Conservation (phyloP, 257 asterid genomes). For the Ajuga chamaepitys region DNA sequence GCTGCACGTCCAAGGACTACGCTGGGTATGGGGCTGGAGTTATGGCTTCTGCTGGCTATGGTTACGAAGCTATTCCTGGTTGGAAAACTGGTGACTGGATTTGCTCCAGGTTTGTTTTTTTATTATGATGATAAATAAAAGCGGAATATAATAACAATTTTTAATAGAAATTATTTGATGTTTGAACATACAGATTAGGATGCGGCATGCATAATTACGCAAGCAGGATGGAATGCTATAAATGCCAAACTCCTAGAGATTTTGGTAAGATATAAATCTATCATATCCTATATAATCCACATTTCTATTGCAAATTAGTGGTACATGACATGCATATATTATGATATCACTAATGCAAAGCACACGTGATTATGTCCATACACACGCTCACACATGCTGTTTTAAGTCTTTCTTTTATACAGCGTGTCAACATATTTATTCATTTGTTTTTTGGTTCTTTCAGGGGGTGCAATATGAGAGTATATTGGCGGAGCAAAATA, state of each 20-base stretch:
- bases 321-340: too few relatives aligned
- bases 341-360: too few relatives aligned
- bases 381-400: neutral
- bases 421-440: neutral
- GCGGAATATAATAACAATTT: neutral
- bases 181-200: slow-evolving; percentile 33
- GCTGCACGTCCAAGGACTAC: slow-evolving; percentile 48
- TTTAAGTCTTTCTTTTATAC: neutral
- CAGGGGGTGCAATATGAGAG: slow-evolving; percentile 31
- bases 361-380: too few relatives aligned
- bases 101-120: slow-evolving; percentile 42
- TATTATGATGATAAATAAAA: neutral
- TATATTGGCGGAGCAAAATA: neutral
- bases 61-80: slow-evolving; percentile 59
- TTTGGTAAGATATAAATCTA: slow-evolving; percentile 29
- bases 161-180: neutral
- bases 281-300: neutral
- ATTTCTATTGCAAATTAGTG: too few relatives aligned
- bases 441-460: neutral
- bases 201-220: slow-evolving; percentile 78
- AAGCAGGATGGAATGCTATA: slow-evolving; percentile 60
- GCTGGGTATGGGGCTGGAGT: slow-evolving; percentile 41
- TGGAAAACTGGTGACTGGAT: slow-evolving; percentile 95
- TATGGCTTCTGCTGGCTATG: slow-evolving; percentile 37
- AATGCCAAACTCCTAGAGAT: slow-evolving; percentile 58